phyloP scores from a whole-genome alignment of 2,329 filamentous ascomycete genomes.

The Colletotrichum sidae region DNA sequence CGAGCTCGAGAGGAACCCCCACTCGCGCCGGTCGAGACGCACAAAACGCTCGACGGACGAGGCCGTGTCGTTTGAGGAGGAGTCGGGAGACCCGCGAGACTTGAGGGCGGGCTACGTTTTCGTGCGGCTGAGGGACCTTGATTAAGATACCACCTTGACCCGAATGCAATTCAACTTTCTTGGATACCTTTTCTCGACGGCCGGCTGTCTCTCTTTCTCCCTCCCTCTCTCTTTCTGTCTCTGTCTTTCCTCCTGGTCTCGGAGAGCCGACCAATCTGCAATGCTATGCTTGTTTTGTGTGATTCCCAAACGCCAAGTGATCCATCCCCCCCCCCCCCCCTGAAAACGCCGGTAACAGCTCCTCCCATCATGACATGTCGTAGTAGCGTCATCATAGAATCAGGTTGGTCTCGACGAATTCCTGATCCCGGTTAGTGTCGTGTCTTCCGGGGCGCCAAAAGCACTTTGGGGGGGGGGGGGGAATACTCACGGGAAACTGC shows the following conservation, averaged over 20 bases:
- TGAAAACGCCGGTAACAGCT: constrained; percentile 25
- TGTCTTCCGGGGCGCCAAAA: too few relatives aligned
- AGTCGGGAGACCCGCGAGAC: constrained; percentile 57
- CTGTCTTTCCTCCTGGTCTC: background rate
- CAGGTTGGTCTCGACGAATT: constrained; percentile 68
- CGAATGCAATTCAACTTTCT: too few relatives aligned
- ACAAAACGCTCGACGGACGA: constrained; percentile 52
- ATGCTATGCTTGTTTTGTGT: constrained; percentile 29
- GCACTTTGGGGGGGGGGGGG: constrained; percentile 17
- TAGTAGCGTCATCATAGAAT: constrained; percentile 48
- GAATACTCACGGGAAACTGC: constrained; percentile 78
- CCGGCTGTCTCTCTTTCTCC: background rate
- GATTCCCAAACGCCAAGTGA: constrained; percentile 31
- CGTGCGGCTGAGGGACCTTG: constrained; percentile 63
- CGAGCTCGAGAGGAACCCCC: constrained; percentile 29
- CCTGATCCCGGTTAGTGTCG: constrained; percentile 47
- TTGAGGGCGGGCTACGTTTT: constrained; percentile 66
- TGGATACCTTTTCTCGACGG: constrained; percentile 11
- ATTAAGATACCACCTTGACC: constrained; percentile 48
- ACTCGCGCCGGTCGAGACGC: constrained; percentile 40
- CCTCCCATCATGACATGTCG: background rate
- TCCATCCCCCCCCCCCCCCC: background rate
- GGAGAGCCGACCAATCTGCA: constrained; percentile 15
- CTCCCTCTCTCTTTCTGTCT: constrained; percentile 10
- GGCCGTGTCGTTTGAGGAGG: constrained; percentile 58